Evolutionary conservation across 1,284 basidiomycete genomes (phyloP).

Genomic region (Vanrija sp.): DNA sequence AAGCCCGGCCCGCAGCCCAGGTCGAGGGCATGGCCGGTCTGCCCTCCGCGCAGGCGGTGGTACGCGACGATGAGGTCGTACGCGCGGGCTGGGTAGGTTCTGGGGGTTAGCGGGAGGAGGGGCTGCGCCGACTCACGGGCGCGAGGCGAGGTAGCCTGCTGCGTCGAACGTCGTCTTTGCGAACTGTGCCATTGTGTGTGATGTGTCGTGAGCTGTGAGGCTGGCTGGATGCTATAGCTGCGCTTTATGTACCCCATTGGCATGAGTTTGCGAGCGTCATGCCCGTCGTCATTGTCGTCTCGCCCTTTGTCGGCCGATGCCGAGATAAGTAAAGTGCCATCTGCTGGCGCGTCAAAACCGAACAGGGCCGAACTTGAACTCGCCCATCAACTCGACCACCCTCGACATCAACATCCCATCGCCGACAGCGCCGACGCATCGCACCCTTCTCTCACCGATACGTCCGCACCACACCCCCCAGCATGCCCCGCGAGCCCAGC

Average conservation of each 20-base stretch:
- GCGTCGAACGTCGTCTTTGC: slow-evolving; percentile 35
- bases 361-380: too few relatives aligned
- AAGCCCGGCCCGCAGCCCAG: slow-evolving; percentile 73
- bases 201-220: background rate
- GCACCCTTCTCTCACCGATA: background rate
- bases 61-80: slow-evolving; percentile 29
- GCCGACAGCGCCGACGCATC: background rate
- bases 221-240: too few relatives aligned
- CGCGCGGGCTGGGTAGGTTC: slow-evolving; percentile 26
- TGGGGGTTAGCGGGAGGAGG: background rate
- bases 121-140: slow-evolving; percentile 25
- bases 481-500: slow-evolving; percentile 10
- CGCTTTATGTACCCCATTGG: too few relatives aligned
- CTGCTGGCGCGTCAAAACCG: too few relatives aligned
- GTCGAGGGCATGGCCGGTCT: slow-evolving; percentile 54
- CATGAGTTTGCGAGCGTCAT: too few relatives aligned
- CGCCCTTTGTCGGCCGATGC: too few relatives aligned
- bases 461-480: background rate
- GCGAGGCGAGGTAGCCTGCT: slow-evolving; percentile 29
- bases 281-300: too few relatives aligned
- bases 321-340: too few relatives aligned
- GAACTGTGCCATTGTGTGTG: slow-evolving; percentile 23
- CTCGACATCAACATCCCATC: background rate
- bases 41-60: slow-evolving; percentile 22
- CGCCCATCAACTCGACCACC: background rate